Base-by-base conservation (phyloP, 163 green algal species). In the Coccomyxa subellipsoidea region DNA sequence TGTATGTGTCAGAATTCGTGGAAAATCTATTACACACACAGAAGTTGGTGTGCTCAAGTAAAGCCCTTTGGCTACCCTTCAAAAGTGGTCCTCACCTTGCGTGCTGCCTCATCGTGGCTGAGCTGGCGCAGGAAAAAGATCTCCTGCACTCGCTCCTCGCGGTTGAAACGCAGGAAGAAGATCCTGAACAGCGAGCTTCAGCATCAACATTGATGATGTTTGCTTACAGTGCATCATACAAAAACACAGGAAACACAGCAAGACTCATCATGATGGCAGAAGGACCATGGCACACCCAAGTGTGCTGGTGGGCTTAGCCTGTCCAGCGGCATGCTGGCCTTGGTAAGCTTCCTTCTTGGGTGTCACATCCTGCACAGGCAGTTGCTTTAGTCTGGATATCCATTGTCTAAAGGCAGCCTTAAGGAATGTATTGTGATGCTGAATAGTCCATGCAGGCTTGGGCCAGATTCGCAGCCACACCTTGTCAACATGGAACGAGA, bases 71-170 rank as follows among this genome's bases (percentile, higher is more conserved):
- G 1, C 27, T 35, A 73, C 10, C 2, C 3, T 32, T 8, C 1
- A 34, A 3, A 73, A 23, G 29, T 73, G 66, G 32, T 73, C 21
- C 66, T 34, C 32, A 88, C 84, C 84, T 84, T 79, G 38, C 70
- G 39, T 39, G 83, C 79, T 39, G 79, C 76, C 78, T 88, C 84
- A 29, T 88, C 84, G 1, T 79, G 78, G 3, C 76, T 81, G 10
- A 88, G 78, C 72, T 84, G 77, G 54, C 84, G 81, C 78, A 85
- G 78, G 81, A 88, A 88, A 69, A 76, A 88, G 71, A 88, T 85
- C 12, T 88, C 54, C 38, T 53, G 76, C 4, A 88, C 69, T 36
- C 69, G 54, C 36, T 53, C 71, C 18, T 21, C 7, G 0, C 29
- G 34, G 39, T 88, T 40, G 31, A 88, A 71, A 32, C 81, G 71